phyloP scores from a whole-genome alignment of 139 green algal species.

The Closterium sp. region DNA sequence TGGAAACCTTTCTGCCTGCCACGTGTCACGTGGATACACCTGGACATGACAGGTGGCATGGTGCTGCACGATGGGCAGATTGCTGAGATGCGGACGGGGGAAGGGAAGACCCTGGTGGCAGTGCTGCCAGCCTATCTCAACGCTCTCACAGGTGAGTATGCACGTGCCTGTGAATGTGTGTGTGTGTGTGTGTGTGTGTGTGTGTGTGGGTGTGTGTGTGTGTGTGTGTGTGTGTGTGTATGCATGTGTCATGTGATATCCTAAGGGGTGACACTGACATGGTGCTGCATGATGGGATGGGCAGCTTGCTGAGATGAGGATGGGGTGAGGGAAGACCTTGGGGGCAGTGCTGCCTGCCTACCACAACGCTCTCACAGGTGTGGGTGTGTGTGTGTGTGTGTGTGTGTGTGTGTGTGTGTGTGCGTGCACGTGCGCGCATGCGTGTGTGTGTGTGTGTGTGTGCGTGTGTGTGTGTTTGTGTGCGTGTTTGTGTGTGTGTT shows the following conservation, averaged over 20 bases:
- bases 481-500: no score
- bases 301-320: constrained; percentile 93
- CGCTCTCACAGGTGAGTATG: constrained; percentile 65
- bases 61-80: constrained; percentile 89
- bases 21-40: background rate
- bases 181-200: background rate
- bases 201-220: background rate
- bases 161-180: no score
- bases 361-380: constrained; percentile 84
- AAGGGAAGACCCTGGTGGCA: constrained; percentile 95
- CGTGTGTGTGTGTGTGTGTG: no score
- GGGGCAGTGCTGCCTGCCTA: constrained; percentile 89
- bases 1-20: background rate
- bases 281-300: constrained; percentile 89
- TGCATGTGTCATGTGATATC: no score
- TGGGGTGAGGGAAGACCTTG: constrained; percentile 95
- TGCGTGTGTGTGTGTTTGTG: no score
- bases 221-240: no score
- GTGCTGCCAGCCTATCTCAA: constrained; percentile 96
- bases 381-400: constrained; percentile 80
- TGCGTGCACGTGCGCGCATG: background rate
- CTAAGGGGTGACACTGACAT: constrained; percentile 66
- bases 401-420: constrained; percentile 75
- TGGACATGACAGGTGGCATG: constrained; percentile 60
- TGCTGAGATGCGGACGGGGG: constrained; percentile 95